Base-by-base conservation (phyloP, 2,329 filamentous ascomycete species). In the Ceratocystiopsis sp. region DNA sequence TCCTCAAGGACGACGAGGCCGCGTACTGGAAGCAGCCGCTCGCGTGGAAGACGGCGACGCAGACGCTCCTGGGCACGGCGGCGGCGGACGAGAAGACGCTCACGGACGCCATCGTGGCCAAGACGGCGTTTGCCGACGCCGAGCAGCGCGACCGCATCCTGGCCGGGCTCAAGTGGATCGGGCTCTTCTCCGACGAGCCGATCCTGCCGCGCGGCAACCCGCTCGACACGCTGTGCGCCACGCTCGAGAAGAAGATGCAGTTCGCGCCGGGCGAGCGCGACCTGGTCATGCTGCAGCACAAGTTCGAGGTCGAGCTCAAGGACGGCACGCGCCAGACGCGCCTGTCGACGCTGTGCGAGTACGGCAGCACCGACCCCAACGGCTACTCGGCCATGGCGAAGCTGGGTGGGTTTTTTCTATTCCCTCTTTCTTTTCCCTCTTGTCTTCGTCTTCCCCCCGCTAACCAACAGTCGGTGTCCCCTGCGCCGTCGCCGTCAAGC, bases 201-300 rank as follows among this genome's bases (percentile, higher is more conserved):
- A 85, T 80, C 56, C 80, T 65, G 7, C 79, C 84, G 25, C 68
- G 75, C 44, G 80, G 77, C 43, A 94, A 84, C 66, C 81, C 85
- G 4, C 73, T 94, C 19, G 87, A 94, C 61, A 89, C 83, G n/a
- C 75, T 94, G 35, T 94, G 86, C 65, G 84, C 84, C 32, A 82
- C 78, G 3, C 73, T 94, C 29, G 85, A 93, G 69, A 66, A 83
- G 69, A 93, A 93, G 76, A 93, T 93, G 84, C 74, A 83, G 62
- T 94, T 80, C 61, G 80, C 74, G 56, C 68, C 80, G 53, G 80
- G 73, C 48, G 85, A 94, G 74, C 79, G 86, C 46, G 86, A 93
- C 61, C 67, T 93, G 51, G 82, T 91, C 50, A 75, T 82, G 64
- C 71, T 85, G 32, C 81, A 85, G 66, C 80, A 84, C 67, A 80